phyloP scores from a whole-genome alignment of 495 filamentous ascomycete genomes.

The Parmelia sp. region DNA sequence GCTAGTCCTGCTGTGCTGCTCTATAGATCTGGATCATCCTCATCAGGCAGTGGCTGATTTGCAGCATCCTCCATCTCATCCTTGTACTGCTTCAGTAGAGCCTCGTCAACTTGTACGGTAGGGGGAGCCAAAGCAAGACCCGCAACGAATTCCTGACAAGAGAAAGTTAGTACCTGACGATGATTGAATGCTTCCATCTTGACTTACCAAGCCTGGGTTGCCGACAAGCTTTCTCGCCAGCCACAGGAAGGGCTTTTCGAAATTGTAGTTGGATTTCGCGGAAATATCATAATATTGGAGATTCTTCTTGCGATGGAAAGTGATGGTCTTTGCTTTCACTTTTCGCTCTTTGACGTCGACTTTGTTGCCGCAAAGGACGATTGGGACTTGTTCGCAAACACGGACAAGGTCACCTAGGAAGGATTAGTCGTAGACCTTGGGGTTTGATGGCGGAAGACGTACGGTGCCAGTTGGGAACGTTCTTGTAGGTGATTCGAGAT shows the following conservation, averaged over 20 bases:
- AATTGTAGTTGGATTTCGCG: slow-evolving; percentile 99
- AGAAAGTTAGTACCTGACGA: slow-evolving; percentile 23
- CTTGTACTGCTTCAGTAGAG: slow-evolving; percentile 72
- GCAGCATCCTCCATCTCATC: slow-evolving; percentile 84
- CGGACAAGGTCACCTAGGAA: slow-evolving; percentile 93
- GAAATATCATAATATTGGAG: slow-evolving; percentile 99
- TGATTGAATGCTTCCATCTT: neutral
- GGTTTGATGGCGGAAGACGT: slow-evolving; percentile 39
- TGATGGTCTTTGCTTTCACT: slow-evolving; percentile 99
- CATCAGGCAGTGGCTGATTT: slow-evolving; percentile 81
- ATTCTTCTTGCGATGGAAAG: slow-evolving; percentile 99
- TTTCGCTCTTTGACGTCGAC: slow-evolving; percentile 99
- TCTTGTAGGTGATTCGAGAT: slow-evolving; percentile 99
- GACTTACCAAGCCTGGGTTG: slow-evolving; percentile 77
- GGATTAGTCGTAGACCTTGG: slow-evolving; percentile 12
- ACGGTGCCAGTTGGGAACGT: slow-evolving; percentile 99
- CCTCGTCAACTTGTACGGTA: slow-evolving; percentile 78
- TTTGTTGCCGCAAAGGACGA: slow-evolving; percentile 98
- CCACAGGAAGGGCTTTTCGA: slow-evolving; percentile 99
- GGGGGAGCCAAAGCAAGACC: slow-evolving; percentile 90
- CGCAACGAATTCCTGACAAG: slow-evolving; percentile 90
- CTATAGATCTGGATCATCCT: slow-evolving; percentile 81
- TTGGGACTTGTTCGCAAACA: slow-evolving; percentile 99
- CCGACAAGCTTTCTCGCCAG: slow-evolving; percentile 97
- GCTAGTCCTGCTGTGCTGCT: slow-evolving; percentile 14